These are phyloP conservation scores for Kwoniella dendrophila DNA, from an alignment of 768 basidiomycete species.

Conservation along the genomic window DNA sequence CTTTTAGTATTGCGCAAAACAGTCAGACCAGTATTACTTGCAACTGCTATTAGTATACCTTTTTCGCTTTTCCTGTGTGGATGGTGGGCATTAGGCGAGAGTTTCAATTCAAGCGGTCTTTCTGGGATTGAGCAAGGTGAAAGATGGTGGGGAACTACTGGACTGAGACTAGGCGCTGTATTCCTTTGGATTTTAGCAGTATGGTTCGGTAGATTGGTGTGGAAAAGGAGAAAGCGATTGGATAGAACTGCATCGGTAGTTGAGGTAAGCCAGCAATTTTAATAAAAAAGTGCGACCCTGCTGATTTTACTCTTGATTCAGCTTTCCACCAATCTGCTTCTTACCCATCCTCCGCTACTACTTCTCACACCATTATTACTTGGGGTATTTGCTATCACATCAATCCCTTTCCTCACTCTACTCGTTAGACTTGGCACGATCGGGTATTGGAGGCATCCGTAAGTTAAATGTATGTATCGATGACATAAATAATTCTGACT, in stretches of 20 bases:
- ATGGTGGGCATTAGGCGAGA: slow-evolving; percentile 53
- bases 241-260: slow-evolving; percentile 57
- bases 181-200: slow-evolving; percentile 71
- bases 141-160: slow-evolving; percentile 55
- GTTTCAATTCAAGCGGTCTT: slow-evolving; percentile 46
- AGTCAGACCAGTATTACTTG: slow-evolving; percentile 77
- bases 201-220: slow-evolving; percentile 65
- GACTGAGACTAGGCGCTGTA: slow-evolving; percentile 76
- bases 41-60: slow-evolving; percentile 51
- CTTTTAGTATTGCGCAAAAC: slow-evolving; percentile 70
- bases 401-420: slow-evolving; percentile 53
- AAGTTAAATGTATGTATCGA: slow-evolving; percentile 4
- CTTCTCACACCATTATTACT: slow-evolving; percentile 54
- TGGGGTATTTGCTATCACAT: slow-evolving; percentile 47
- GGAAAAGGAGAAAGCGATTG: slow-evolving; percentile 66
- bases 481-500: neutral
- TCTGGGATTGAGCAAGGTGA: slow-evolving; percentile 38
- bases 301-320: slow-evolving; percentile 10
- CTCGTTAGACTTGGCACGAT: slow-evolving; percentile 52
- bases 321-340: slow-evolving; percentile 52
- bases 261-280: slow-evolving; percentile 46
- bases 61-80: slow-evolving; percentile 51
- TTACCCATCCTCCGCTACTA: slow-evolving; percentile 53
- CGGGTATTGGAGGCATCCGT: slow-evolving; percentile 57
- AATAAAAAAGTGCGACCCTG: neutral